Base-by-base conservation (phyloP, 495 filamentous ascomycete species). In the Trichoderma reesei region DNA sequence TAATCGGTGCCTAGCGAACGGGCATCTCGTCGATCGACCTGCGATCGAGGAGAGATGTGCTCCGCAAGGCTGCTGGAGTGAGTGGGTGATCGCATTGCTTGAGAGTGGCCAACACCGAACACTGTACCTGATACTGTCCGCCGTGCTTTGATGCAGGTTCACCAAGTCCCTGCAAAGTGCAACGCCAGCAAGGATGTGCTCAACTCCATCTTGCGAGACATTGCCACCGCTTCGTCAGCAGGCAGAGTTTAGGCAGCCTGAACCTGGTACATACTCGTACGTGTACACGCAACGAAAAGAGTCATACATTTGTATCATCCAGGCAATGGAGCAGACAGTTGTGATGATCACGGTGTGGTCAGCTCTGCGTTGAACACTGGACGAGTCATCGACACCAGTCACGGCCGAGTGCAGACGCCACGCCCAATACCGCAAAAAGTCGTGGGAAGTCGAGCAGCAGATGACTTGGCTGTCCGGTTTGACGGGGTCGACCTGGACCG, bases 181-280 rank as follows among this genome's bases (percentile, higher is more conserved):
- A 18, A 48, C 41, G 41, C 13, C 13, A 44, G 41, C n/a, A 44
- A 44, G 44, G 44, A 48, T 48, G 5, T 16, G 4, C 13, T 44
- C 41, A n/a, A n/a, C n/a, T 39, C n/a, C 44, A 48, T 18, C 44
- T 48, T n/a, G 44, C 2, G 16, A 8, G 14, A 56, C 51, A 34
- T 56, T 56, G 51, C 51, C 51, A 56, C 51, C 44, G 14, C 16
- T 56, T 20, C 26, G 51, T 56, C 51, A 56, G 51, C 51, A 20
- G 31, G 51, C 20, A 36, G 18, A 34, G 14, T 5, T 9, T 56
- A 26, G 5, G 9, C n/a, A 18, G 46, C n/a, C 46, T 6, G 46
- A 18, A 51, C n/a, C 14, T 10, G 39, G 3, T 3, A 51, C 20
- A 18, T 18, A 51, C 9, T 44, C n/a, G n/a, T n/a, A n/a, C n/a